Evolutionary conservation across 1,284 basidiomycete genomes (phyloP).

Genomic region (Pholiota adiposa): DNA sequence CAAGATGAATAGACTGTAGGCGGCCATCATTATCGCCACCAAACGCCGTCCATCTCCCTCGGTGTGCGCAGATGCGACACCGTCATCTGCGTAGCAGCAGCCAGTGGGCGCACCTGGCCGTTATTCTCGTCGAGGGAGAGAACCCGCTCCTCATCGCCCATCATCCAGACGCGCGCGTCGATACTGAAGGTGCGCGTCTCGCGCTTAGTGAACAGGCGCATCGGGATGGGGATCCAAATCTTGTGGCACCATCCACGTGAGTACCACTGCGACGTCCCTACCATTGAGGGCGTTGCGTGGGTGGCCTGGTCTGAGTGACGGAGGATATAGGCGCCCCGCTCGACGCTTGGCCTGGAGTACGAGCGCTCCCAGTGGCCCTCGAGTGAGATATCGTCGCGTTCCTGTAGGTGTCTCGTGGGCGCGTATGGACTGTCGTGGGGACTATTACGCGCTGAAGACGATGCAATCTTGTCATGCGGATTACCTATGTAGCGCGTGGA

Average conservation of each 20-base stretch:
- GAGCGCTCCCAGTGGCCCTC: conserved; percentile 28
- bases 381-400: conserved; percentile 23
- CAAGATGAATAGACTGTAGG: neutral
- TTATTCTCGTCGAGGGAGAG: conserved; percentile 17
- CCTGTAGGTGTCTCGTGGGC: neutral
- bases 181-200: conserved; percentile 37
- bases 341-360: conserved; percentile 21
- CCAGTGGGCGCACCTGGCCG: conserved; percentile 19
- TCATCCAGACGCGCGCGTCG: conserved; percentile 30
- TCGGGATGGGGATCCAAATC: conserved; percentile 38
- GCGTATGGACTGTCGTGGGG: neutral
- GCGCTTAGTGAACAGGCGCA: conserved; percentile 33
- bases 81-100: conserved; percentile 29
- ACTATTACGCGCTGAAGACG: neutral
- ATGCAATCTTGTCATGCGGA: conserved; percentile 11
- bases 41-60: conserved; percentile 26
- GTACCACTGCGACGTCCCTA: neutral
- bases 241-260: conserved; percentile 33
- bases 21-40: conserved; percentile 5
- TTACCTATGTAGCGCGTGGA: conserved; percentile 18
- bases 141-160: conserved; percentile 23
- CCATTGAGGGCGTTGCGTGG: neutral
- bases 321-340: conserved; percentile 5
- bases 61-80: conserved; percentile 35
- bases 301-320: neutral